Evolutionary conservation across 2,329 filamentous ascomycete species (phyloP), one percentile per base, ranked within the genome.

Genomic region (Setomelanomma holmii): DNA sequence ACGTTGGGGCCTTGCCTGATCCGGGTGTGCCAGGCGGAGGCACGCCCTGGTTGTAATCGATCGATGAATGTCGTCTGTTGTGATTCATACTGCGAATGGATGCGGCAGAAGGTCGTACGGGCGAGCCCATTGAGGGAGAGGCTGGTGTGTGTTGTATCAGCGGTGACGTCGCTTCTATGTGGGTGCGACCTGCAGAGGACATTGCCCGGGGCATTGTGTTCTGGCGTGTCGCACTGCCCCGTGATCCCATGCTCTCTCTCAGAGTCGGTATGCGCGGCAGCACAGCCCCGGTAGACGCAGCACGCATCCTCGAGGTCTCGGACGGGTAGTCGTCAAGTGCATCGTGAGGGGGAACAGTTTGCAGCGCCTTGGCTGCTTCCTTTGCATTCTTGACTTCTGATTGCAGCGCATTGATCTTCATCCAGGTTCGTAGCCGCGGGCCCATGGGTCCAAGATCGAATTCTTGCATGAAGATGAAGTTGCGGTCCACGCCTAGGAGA

Each of bases 391-490:
- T 88, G 36, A 95, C 87, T 73, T 97, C 91, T 67, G 96, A 90
- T 71, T 98, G 93, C 58, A 98, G 82, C 3, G 86, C 81, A 75
- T 96, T 96, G 74, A 98, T 93, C 76, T 95, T 96, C 75, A 97
- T 91, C 93, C 93, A 98, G 2, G 93, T 96, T 74, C 96, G 96
- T 56, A 98, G 78, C 55, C 93, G 85, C 51, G 91, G 85, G 7
- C 93, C 93, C 63, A 98, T 93, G 3, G 93, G 91, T 16, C 93
- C 93, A 61, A 98, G 82, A 63, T 97, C 91, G 65, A 97, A 96
- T 40, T 95, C 93, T 71, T 96, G 96, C 79, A 98, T 88, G 72
- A 97, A 96, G 14, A 98, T 82, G 34, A 95, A 96, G 51, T 91
- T 90, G 77, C 97, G 93, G 66, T 97, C 92, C 91, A 98, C 96